Percentiles rank a stretch among this genome's conserved stretches.
Evolutionary conservation across 2,329 filamentous ascomycete genomes (phyloP).

Genomic region (Dendrostoma leiphaemia): DNA sequence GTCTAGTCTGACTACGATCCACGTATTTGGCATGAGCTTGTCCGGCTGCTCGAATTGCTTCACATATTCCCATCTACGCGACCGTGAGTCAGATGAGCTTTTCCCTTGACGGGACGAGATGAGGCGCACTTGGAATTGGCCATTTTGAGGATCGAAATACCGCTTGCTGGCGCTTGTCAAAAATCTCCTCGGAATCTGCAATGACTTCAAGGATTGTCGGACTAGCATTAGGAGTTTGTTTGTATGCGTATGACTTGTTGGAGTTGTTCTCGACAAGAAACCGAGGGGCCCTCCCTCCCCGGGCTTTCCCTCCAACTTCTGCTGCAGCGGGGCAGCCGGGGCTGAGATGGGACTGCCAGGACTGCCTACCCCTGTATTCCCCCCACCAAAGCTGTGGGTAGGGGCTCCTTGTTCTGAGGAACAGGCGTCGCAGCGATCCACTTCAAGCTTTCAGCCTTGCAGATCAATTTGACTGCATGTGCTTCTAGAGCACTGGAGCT

Average conservation of each 20-base stretch:
- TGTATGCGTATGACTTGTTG: no score
- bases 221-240: not conserved
- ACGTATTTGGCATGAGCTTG: constrained; percentile 80
- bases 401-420: not conserved
- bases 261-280: not conserved
- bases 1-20: constrained; percentile 93
- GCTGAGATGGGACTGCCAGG: no score
- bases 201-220: not conserved
- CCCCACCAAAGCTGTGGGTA: constrained; percentile 5
- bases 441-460: constrained; percentile 14
- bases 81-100: constrained; percentile 21
- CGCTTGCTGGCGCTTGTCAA: not conserved
- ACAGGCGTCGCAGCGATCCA: constrained; percentile 5
- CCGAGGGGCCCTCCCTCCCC: no score
- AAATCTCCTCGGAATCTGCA: not conserved
- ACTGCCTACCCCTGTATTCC: constrained; percentile 1
- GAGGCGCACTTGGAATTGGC: constrained; percentile 26
- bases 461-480: constrained; percentile 9
- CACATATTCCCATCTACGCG: constrained; percentile 84
- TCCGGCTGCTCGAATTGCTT: constrained; percentile 84
- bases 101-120: constrained; percentile 16
- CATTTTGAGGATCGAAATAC: constrained; percentile 17
- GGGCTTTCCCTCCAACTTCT: no score
- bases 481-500: not conserved
- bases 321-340: no score